Evolutionary conservation across 2,329 filamentous ascomycete species (phyloP), one percentile per base, ranked within the genome.

Genomic region (Seiridium cupressi): DNA sequence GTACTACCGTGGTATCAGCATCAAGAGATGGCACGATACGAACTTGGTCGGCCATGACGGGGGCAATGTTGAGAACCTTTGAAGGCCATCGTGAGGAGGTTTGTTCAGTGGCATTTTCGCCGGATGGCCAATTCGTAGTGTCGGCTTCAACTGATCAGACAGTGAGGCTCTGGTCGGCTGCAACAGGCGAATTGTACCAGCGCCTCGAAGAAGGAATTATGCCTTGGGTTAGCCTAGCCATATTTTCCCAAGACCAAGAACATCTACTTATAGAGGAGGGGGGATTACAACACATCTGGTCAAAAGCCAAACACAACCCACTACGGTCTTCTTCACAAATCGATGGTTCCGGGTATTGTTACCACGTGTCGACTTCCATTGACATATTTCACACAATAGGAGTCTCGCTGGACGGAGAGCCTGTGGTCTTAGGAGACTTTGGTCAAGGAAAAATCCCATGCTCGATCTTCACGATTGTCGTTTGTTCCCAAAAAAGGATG

Each of bases 51-150:
- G 38, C 7, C 13, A 7, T 1, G 38, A 42, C 38, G 7, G 38
- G 38, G 7, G 38, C 38, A 7, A 8, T 7, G 7, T 42, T 42
- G 13, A 7, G 13, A 13, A 42, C 38, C 7, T 42, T 42, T 13
- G 38, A 42, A 13, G 38, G 38, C 13, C 38, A 42, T 42, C 1
- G 38, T 42, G 38, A 42, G n/a, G n/a, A n/a, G n/a, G n/a, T n/a
- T n/a, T n/a, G 2, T 42, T 46, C 40, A 32, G 51, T 60, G 3
- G 51, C 32, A 11, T 64, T 64, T 40, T 64, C 62, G n/a, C 53
- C 55, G 3, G 58, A 62, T 38, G 42, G 55, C 13, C 46, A 8
- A n/a, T 4, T 49, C 8, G n/a, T 64, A n/a, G 61, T 56, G 18
- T 61, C 59, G 13, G 55, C 9, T 5, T 58, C 55, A n/a, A 2